A percentile compares a stretch with the other conserved stretches of the same genome.
Evolutionary conservation across 2,329 filamentous ascomycete species (phyloP).

Genomic region (Endothia cerciana): DNA sequence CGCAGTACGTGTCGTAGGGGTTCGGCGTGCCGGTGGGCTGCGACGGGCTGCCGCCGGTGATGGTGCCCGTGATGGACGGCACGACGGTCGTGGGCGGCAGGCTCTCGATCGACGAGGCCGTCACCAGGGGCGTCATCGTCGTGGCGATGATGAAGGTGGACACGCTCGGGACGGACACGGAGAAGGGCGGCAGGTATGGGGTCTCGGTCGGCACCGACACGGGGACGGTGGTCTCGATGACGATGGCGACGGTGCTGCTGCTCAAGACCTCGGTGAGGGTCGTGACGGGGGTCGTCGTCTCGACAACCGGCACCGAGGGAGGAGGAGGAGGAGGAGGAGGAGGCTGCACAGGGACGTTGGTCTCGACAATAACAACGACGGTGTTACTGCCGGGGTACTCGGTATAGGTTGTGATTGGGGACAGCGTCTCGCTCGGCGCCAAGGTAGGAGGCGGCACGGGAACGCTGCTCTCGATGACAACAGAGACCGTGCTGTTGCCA

Average conservation of each 20-base stretch:
- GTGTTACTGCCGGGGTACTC: conserved; percentile 5
- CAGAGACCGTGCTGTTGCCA: background rate
- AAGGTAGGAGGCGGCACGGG: background rate
- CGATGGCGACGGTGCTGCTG: background rate
- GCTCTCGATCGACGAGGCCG: conserved; percentile 27
- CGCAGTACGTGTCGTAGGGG: conserved; percentile 41
- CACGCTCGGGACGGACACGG: conserved; percentile 5
- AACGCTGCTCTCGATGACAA: background rate
- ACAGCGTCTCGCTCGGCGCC: too few relatives aligned
- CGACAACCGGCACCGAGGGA: background rate
- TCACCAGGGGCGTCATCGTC: conserved; percentile 38
- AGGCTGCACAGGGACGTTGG: background rate
- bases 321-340: too few relatives aligned
- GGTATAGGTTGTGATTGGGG: background rate
- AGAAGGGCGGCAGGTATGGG: background rate
- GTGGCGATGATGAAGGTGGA: conserved; percentile 40
- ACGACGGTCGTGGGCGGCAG: conserved; percentile 31
- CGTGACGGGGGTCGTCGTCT: background rate
- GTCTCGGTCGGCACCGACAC: background rate
- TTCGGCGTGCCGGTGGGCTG: conserved; percentile 39
- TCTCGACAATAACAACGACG: background rate
- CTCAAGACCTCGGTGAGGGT: background rate
- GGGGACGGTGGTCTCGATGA: background rate
- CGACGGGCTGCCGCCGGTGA: conserved; percentile 38
- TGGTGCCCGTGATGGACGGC: conserved; percentile 29